Conservation (phyloP, 2,329 filamentous ascomycete species). For the Talaromyces pinophilus region DNA sequence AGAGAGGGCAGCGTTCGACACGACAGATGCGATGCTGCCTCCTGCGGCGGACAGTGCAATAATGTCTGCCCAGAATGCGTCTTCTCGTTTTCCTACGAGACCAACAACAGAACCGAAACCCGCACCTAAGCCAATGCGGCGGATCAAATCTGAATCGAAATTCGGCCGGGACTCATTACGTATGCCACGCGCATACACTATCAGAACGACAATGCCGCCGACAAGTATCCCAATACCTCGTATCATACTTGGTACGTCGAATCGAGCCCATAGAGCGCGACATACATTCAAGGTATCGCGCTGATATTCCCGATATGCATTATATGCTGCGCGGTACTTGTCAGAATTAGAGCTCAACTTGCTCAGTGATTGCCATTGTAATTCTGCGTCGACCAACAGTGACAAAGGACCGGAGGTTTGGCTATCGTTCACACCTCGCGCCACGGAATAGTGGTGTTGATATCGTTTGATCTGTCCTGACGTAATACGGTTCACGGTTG, state of each 20-base stretch:
- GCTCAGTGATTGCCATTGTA: conserved; percentile 51
- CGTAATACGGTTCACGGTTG: conserved; percentile 72
- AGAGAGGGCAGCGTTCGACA: conserved; percentile 43
- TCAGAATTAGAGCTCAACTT: conserved; percentile 41
- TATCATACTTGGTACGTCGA: conserved; percentile 83
- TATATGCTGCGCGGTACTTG: conserved; percentile 48
- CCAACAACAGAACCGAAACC: conserved; percentile 47
- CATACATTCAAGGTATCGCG: conserved; percentile 74
- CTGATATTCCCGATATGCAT: conserved; percentile 73
- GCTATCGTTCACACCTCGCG: conserved; percentile 66
- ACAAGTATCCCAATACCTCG: conserved; percentile 73
- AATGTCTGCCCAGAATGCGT: conserved; percentile 36
- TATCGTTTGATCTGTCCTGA: conserved; percentile 88
- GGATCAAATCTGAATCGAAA: conserved; percentile 50
- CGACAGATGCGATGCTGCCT: conserved; percentile 48
- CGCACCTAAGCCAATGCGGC: conserved; percentile 50
- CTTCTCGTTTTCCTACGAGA: conserved; percentile 23
- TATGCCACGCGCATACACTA: conserved; percentile 68
- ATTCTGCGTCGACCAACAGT: conserved; percentile 63
- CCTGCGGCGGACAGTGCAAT: conserved; percentile 45
- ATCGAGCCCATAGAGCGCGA: conserved; percentile 85
- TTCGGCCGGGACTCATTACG: conserved; percentile 53
- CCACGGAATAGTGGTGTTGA: conserved; percentile 76
- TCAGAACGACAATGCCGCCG: conserved; percentile 66
- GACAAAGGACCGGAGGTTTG: conserved; percentile 57